Evolutionary conservation across 208 protist species (phyloP).

Genomic region (Lotmaria passim): DNA sequence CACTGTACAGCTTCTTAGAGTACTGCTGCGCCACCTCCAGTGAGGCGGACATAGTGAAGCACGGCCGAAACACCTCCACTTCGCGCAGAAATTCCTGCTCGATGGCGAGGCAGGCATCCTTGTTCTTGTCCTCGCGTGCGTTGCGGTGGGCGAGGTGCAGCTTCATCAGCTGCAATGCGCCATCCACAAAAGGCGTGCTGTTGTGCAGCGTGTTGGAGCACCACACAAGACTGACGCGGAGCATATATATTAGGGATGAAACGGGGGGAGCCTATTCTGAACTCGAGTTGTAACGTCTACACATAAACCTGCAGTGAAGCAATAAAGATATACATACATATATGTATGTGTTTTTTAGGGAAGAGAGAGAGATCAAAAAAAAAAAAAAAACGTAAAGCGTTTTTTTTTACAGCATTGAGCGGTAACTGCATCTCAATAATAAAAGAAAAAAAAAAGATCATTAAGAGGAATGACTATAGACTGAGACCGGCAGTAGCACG

Average conservation of each 20-base stretch:
- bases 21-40: constrained; percentile 75
- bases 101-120: constrained; percentile 61
- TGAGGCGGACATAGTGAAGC: constrained; percentile 82
- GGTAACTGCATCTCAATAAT: too few species aligned
- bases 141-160: constrained; percentile 84
- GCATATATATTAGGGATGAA: neutral
- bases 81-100: constrained; percentile 85
- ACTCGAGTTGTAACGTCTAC: too few species aligned
- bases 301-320: too few species aligned
- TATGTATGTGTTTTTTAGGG: too few species aligned
- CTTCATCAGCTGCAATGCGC: constrained; percentile 83
- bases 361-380: too few species aligned
- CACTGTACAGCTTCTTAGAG: constrained; percentile 65
- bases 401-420: too few species aligned
- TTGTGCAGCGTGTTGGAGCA: constrained; percentile 55
- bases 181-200: constrained; percentile 74
- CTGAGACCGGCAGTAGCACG: too few species aligned
- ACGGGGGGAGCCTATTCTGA: too few species aligned
- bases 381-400: too few species aligned
- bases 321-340: too few species aligned
- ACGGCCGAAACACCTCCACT: constrained; percentile 79
- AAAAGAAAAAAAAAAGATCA: too few species aligned
- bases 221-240: constrained; percentile 16
- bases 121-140: constrained; percentile 61
- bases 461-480: too few species aligned